Conservation (phyloP, 2,329 filamentous ascomycete species). For the Botryotinia calthae region DNA sequence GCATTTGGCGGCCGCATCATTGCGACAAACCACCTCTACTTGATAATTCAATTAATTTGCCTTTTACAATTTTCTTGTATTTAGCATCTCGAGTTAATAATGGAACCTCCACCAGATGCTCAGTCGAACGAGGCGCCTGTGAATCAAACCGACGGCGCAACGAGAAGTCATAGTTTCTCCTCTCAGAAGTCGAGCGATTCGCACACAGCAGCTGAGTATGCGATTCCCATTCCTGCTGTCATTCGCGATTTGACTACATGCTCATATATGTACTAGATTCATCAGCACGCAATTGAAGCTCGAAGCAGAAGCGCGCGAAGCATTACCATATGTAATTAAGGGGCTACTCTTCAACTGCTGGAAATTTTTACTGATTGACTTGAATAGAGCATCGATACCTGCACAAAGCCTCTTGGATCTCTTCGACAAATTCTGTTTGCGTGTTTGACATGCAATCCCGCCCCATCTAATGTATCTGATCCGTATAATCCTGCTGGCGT, state of each 20-base stretch:
- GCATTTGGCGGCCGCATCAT: slow-evolving; percentile 15
- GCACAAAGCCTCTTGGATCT: slow-evolving; percentile 84
- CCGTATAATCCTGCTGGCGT: slow-evolving; percentile 74
- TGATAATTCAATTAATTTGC: neutral
- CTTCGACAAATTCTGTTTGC: slow-evolving; percentile 88
- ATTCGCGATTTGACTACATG: neutral
- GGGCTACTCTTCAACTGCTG: slow-evolving; percentile 6
- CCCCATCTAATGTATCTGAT: slow-evolving; percentile 60
- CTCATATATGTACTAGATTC: slow-evolving; percentile 54
- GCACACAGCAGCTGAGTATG: slow-evolving; percentile 49
- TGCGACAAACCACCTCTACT: neutral
- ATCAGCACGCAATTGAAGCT: slow-evolving; percentile 86
- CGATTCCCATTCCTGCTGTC: slow-evolving; percentile 17
- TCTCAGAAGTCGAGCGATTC: slow-evolving; percentile 52
- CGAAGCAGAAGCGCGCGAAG: slow-evolving; percentile 92
- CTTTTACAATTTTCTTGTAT: neutral
- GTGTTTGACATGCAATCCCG: slow-evolving; percentile 89
- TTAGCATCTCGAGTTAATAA: neutral
- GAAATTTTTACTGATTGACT: slow-evolving; percentile 20
- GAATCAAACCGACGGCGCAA: slow-evolving; percentile 27
- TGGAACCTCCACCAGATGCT: neutral
- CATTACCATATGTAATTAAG: slow-evolving; percentile 76
- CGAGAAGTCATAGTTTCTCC: slow-evolving; percentile 57
- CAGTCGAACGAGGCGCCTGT: slow-evolving; percentile 18
- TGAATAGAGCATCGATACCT: slow-evolving; percentile 81